Conservation (phyloP, 176 grass and related monocot genomes). For the Avena insularis region DNA sequence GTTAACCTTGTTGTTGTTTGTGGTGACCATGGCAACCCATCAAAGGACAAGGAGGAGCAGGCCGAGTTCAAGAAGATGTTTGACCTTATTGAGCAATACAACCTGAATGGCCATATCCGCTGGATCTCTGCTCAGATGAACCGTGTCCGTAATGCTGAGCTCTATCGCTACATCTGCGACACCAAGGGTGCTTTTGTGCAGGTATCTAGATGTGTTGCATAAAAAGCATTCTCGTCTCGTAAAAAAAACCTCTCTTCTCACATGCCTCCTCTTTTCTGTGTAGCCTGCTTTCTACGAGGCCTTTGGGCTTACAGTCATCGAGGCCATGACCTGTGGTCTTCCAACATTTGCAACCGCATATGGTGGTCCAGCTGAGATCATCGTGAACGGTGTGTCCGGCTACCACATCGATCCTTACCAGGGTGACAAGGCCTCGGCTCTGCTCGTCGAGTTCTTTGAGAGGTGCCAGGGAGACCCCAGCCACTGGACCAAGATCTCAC, state of each 20-base stretch:
- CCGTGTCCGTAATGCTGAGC: slow-evolving; percentile 94
- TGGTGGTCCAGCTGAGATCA: slow-evolving; percentile 93
- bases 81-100: slow-evolving; percentile 81
- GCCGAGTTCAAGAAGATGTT: slow-evolving; percentile 99
- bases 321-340: slow-evolving; percentile 93
- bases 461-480: slow-evolving; percentile 68
- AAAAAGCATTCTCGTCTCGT: not conserved
- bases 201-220: slow-evolving; percentile 41
- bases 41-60: slow-evolving; percentile 95
- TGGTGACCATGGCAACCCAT: slow-evolving; percentile 92
- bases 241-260: not conserved
- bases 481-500: slow-evolving; percentile 86
- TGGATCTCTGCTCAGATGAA: slow-evolving; percentile 99
- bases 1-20: slow-evolving; percentile 97
- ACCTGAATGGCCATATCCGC: slow-evolving; percentile 75
- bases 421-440: slow-evolving; percentile 79
- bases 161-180: slow-evolving; percentile 95
- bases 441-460: slow-evolving; percentile 93
- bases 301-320: slow-evolving; percentile 95
- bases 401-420: slow-evolving; percentile 99
- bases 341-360: slow-evolving; percentile 93
- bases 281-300: slow-evolving; percentile 98
- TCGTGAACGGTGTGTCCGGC: slow-evolving; percentile 86
- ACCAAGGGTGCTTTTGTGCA: slow-evolving; percentile 91
- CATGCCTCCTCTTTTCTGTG: not conserved